Evolutionary conservation across 192 early-diverging fungal genomes (phyloP).

Genomic region (Phlyctochytrium arcticum): DNA sequence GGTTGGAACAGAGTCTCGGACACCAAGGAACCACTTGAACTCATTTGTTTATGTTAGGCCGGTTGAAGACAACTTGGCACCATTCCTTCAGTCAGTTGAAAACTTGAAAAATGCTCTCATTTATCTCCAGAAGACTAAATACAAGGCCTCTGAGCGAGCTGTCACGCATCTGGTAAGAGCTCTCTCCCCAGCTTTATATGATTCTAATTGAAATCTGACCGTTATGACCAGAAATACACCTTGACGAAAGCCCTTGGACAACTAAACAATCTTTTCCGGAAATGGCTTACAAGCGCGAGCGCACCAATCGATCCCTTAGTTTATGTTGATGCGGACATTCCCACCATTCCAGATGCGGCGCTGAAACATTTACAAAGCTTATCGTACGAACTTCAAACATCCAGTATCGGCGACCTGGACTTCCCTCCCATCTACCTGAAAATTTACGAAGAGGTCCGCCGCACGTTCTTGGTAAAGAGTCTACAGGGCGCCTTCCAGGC

Average conservation of each 20-base stretch:
- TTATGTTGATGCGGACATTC: slow-evolving; percentile 22
- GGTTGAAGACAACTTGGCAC: slow-evolving; percentile 46
- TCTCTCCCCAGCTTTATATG: too few relatives aligned
- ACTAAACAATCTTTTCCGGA: slow-evolving; percentile 53
- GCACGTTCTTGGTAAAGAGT: slow-evolving; percentile 57
- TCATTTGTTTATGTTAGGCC: slow-evolving; percentile 34
- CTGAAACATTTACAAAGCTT: slow-evolving; percentile 29
- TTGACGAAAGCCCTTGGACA: slow-evolving; percentile 47
- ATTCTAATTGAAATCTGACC: too few relatives aligned
- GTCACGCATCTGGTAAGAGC: slow-evolving; percentile 29
- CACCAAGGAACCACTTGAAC: neutral
- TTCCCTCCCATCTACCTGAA: slow-evolving; percentile 38
- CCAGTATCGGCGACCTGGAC: slow-evolving; percentile 31
- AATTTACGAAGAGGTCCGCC: slow-evolving; percentile 65
- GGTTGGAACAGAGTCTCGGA: slow-evolving; percentile 32
- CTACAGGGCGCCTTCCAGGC: slow-evolving; percentile 45
- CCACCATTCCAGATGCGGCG: neutral
- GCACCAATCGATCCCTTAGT: slow-evolving; percentile 40
- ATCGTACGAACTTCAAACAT: slow-evolving; percentile 27
- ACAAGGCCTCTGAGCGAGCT: slow-evolving; percentile 34
- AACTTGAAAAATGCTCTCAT: slow-evolving; percentile 46
- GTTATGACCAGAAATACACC: slow-evolving; percentile 32
- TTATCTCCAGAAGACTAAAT: slow-evolving; percentile 33
- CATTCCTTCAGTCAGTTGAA: slow-evolving; percentile 58
- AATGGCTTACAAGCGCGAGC: slow-evolving; percentile 42